Evolutionary conservation across 2,329 filamentous ascomycete genomes (phyloP).

Genomic region (Ophiosphaerella korrae): DNA sequence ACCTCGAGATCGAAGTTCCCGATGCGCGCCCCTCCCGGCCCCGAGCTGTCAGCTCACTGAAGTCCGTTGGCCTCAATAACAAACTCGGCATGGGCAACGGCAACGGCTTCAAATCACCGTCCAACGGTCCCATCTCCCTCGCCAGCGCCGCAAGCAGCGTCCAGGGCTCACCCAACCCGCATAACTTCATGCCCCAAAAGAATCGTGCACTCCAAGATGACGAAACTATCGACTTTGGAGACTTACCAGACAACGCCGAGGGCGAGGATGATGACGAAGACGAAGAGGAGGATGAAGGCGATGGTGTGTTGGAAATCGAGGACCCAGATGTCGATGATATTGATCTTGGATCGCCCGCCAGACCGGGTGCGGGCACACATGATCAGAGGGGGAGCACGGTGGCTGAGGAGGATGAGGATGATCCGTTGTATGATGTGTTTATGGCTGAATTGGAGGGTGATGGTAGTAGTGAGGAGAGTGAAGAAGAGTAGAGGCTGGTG

Average conservation of each 20-base stretch:
- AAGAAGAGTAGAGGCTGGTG: slow-evolving; percentile 44
- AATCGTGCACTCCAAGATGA: slow-evolving; percentile 28
- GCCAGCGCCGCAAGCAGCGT: slow-evolving; percentile 50
- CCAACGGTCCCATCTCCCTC: slow-evolving; percentile 50
- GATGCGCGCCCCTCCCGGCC: slow-evolving; percentile 26
- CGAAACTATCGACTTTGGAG: slow-evolving; percentile 45
- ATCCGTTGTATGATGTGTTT: slow-evolving; percentile 52
- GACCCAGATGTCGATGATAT: slow-evolving; percentile 41
- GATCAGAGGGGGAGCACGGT: slow-evolving; percentile 17
- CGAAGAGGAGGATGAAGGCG: slow-evolving; percentile 38
- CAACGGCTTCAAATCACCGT: slow-evolving; percentile 31
- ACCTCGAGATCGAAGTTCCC: slow-evolving; percentile 42
- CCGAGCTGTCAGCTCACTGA: slow-evolving; percentile 22
- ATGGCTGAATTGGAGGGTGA: slow-evolving; percentile 46
- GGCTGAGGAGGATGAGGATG: slow-evolving; percentile 45
- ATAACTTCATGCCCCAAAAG: slow-evolving; percentile 18
- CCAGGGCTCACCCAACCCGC: slow-evolving; percentile 34
- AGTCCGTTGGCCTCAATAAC: slow-evolving; percentile 32
- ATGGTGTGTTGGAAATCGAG: slow-evolving; percentile 20
- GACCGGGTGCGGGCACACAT: slow-evolving; percentile 10
- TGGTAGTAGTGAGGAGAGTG: slow-evolving; percentile 51
- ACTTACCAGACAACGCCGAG: slow-evolving; percentile 27
- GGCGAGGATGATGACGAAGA: slow-evolving; percentile 32
- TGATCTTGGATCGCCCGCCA: slow-evolving; percentile 40
- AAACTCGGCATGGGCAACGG: slow-evolving; percentile 30